Conservation (phyloP, 2,329 filamentous ascomycete species). For the Exophiala spinifera region DNA sequence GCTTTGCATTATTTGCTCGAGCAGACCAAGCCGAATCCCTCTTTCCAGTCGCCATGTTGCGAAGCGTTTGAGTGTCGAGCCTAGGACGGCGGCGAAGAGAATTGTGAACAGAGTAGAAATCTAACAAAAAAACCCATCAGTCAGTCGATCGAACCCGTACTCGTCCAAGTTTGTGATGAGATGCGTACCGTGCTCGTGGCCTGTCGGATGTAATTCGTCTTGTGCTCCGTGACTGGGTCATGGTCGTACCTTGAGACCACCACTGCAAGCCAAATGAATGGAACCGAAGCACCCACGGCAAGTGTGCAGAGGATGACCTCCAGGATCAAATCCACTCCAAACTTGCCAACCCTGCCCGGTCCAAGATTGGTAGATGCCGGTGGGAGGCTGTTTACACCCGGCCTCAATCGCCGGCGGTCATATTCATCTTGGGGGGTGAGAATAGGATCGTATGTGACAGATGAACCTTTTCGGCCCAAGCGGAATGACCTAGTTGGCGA, state of each 20-base stretch:
- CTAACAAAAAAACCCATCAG: conserved; percentile 2
- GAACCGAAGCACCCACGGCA: conserved; percentile 8
- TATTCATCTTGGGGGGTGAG: conserved; percentile 5
- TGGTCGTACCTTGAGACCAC: conserved; percentile 8
- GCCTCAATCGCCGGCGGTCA: not conserved
- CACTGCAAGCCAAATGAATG: conserved; percentile 18
- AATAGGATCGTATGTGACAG: conserved; percentile 13
- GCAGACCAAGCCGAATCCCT: conserved; percentile 22
- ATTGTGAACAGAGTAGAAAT: conserved; percentile 26
- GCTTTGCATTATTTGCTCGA: conserved; percentile 27
- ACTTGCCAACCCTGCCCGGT: conserved; percentile 12
- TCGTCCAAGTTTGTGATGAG: no score
- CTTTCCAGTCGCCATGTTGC: conserved; percentile 22
- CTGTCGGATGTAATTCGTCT: conserved; percentile 11
- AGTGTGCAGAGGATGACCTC: conserved; percentile 16
- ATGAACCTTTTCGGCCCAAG: conserved; percentile 5
- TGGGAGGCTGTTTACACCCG: not conserved
- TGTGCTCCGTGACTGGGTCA: conserved; percentile 5
- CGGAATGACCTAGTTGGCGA: conserved; percentile 2
- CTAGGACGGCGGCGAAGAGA: conserved; percentile 25
- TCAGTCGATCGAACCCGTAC: not conserved
- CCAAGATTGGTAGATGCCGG: not conserved
- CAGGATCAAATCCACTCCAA: conserved; percentile 15
- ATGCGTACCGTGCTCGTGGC: conserved; percentile 10
- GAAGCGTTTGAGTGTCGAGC: conserved; percentile 20